These are phyloP conservation scores for Agroathelia rolfsii DNA, from an alignment of 1,284 basidiomycete genomes.

Conservation along the genomic window DNA sequence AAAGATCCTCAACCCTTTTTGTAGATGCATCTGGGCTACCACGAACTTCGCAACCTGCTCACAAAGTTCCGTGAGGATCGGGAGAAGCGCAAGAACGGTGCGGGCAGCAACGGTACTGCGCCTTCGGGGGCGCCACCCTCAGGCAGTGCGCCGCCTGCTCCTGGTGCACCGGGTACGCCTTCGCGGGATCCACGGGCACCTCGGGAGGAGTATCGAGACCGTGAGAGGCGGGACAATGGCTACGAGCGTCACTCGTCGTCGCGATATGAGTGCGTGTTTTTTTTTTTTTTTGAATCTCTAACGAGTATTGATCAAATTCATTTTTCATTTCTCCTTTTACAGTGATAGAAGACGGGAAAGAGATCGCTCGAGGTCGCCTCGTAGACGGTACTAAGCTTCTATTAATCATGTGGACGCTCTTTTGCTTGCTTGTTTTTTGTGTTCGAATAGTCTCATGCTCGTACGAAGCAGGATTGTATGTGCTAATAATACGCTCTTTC, in stretches of 20 bases:
- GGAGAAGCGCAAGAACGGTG: constrained; percentile 67
- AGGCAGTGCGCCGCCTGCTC: constrained; percentile 24
- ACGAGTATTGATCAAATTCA: too few relatives aligned
- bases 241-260: constrained; percentile 62
- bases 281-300: constrained; percentile 8
- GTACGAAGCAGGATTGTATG: too few relatives aligned
- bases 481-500: too few relatives aligned
- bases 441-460: too few relatives aligned
- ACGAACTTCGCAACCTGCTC: constrained; percentile 93
- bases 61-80: constrained; percentile 80
- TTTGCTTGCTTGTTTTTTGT: constrained; percentile 7
- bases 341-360: constrained; percentile 60
- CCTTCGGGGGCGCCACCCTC: constrained; percentile 16
- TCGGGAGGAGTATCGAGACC: constrained; percentile 45
- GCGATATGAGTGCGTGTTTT: constrained; percentile 61
- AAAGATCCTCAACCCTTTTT: constrained; percentile 9
- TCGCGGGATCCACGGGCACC: constrained; percentile 43
- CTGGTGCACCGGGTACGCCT: constrained; percentile 29
- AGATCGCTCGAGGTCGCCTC: constrained; percentile 72
- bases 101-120: constrained; percentile 29
- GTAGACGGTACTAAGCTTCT: constrained; percentile 49
- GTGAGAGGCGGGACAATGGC: constrained; percentile 56
- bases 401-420: too few relatives aligned
- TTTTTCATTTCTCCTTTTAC: constrained; percentile 11
- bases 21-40: constrained; percentile 98